Evolutionary conservation across 306 rosid genomes (phyloP), one percentile per base, ranked within the genome.

Genomic region (Sphenostylis stenocarpa): DNA sequence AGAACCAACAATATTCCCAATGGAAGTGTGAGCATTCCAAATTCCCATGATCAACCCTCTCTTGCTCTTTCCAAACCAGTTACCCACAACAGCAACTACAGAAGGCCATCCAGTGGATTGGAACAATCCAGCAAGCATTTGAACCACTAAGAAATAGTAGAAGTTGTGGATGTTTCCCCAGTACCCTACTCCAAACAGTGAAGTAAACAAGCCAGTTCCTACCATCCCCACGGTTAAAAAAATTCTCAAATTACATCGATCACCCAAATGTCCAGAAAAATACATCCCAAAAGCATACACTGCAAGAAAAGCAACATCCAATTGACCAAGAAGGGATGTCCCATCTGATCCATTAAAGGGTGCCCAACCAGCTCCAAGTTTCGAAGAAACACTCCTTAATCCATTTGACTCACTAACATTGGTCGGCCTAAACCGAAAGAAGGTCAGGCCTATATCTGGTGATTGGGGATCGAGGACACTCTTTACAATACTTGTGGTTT

Each of bases 81-180:
- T 89, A 12, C 98, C 99, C 1, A 96, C 88, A 67, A 96, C 97
- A 13, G 98, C 98, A 57, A 96, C 99, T 0, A 96, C 99, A 0
- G 98, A 96, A 5, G 99, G 99, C 99, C 98, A 96, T 44, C 98
- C 98, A 2, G 99, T 92, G 7, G 99, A 96, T 77, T 96, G 99
- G 71, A 96, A 96, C 86, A 96, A 73, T 15, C 99, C 98, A 21
- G 98, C 98, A 76, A 88, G n/a, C 90, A 93, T 85, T 84, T 96
- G 99, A 70, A 85, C 72, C 6, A 74, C 80, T 36, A 96, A 86
- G 75, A 66, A 96, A 57, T 96, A 93, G 71, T 85, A 89, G 56
- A 93, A 96, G 36, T 70, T 82, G 65, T 96, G 99, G n/a, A 88
- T 75, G 34, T 85, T 87, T 38, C 86, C 92, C 97, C 97, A 96